Conservation (phyloP, 257 asterid species). For the Forsythia viridissima region DNA sequence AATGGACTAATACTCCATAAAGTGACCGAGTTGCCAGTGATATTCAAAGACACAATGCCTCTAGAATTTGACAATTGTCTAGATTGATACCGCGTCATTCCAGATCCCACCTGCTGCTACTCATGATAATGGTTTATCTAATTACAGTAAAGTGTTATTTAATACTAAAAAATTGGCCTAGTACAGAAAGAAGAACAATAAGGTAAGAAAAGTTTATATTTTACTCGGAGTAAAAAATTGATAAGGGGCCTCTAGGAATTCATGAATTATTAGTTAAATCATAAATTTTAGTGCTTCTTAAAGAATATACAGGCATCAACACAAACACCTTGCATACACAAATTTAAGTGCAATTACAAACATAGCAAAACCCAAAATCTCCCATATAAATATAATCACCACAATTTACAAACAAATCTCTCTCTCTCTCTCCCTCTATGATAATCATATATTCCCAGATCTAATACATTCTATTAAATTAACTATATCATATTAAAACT, state of each 20-base stretch:
- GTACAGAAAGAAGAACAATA: background rate
- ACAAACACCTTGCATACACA: background rate
- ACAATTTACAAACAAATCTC: too few relatives aligned
- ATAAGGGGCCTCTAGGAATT: background rate
- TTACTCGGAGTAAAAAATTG: background rate
- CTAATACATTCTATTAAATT: too few relatives aligned
- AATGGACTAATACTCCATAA: too few relatives aligned
- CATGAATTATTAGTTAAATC: conserved; percentile 4
- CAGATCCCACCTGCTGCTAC: conserved; percentile 41
- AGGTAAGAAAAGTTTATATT: background rate
- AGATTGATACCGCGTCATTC: conserved; percentile 69
- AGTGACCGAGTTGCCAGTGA: too few relatives aligned
- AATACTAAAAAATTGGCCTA: background rate
- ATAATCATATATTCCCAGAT: too few relatives aligned
- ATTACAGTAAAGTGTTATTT: background rate
- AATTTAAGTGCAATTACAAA: too few relatives aligned
- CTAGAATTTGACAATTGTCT: conserved; percentile 6
- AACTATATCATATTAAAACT: too few relatives aligned
- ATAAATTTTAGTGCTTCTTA: background rate
- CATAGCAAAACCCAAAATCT: too few relatives aligned
- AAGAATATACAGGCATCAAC: background rate
- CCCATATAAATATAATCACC: too few relatives aligned
- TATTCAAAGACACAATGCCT: too few relatives aligned
- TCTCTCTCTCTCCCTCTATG: too few relatives aligned
- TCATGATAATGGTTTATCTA: conserved; percentile 30